Evolutionary conservation across 352 stramenopile species (phyloP).

Genomic region (Pythium folliculosum): DNA sequence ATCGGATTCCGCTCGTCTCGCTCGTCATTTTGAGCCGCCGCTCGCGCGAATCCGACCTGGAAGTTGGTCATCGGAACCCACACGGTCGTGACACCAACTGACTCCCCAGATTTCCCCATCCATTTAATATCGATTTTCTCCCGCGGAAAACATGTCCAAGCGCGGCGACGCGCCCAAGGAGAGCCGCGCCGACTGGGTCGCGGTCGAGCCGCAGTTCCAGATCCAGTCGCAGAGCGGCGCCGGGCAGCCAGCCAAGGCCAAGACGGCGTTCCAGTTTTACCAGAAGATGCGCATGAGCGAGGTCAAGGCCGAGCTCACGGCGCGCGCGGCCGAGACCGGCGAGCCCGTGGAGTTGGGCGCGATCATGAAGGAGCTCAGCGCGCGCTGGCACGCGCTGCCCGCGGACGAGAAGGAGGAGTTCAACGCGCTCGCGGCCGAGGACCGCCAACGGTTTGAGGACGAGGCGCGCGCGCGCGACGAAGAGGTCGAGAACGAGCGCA

Average conservation of each 20-base stretch:
- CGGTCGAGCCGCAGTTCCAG: slow-evolving; percentile 81
- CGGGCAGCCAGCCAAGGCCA: slow-evolving; percentile 63
- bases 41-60: not conserved
- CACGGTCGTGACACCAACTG: not conserved
- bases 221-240: slow-evolving; percentile 17
- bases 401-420: slow-evolving; percentile 71
- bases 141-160: slow-evolving; percentile 19
- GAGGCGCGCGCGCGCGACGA: slow-evolving; percentile 74
- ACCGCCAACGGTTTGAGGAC: slow-evolving; percentile 73
- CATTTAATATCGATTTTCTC: not conserved
- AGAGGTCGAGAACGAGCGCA: slow-evolving; percentile 69
- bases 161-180: slow-evolving; percentile 42
- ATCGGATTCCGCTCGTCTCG: not conserved
- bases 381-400: slow-evolving; percentile 71
- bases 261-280: slow-evolving; percentile 79
- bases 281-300: slow-evolving; percentile 72
- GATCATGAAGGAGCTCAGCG: slow-evolving; percentile 77
- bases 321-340: slow-evolving; percentile 42
- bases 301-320: slow-evolving; percentile 57
- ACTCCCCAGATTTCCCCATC: not conserved
- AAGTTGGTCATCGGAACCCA: not conserved
- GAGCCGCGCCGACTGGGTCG: slow-evolving; percentile 75
- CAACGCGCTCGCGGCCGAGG: slow-evolving; percentile 53
- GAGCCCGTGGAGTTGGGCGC: slow-evolving; percentile 62
- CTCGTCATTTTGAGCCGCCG: slow-evolving; percentile 10